phyloP scores from a whole-genome alignment of 148 eudicot species.

The Amaranthus palmeri region DNA sequence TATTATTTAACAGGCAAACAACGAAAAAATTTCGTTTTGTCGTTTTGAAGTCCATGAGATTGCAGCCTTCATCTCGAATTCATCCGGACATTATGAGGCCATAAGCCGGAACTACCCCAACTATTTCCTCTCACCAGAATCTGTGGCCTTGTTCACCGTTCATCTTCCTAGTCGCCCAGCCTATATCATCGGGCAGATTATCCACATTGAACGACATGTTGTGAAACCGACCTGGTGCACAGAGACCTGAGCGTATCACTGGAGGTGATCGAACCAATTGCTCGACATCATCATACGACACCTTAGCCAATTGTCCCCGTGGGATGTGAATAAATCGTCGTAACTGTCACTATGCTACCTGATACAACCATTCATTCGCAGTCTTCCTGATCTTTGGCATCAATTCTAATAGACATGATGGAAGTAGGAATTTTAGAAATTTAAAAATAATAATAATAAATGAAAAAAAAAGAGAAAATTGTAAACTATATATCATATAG shows the following conservation, averaged over 20 bases:
- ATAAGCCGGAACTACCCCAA: conserved; percentile 69
- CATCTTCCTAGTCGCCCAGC: conserved; percentile 63
- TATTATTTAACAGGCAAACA: conserved; percentile 58
- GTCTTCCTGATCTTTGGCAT: conserved; percentile 73
- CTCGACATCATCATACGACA: conserved; percentile 30
- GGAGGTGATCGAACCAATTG: conserved; percentile 30
- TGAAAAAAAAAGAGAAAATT: neutral
- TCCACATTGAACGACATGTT: conserved; percentile 71
- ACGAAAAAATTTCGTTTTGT: conserved; percentile 83
- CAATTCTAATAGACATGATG: conserved; percentile 55
- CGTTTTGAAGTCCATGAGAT: conserved; percentile 82
- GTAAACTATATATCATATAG: conserved; percentile 25
- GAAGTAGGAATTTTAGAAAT: conserved; percentile 35
- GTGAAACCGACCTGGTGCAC: conserved; percentile 37
- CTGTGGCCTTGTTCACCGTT: conserved; percentile 80
- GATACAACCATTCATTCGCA: conserved; percentile 57
- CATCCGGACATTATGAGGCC: conserved; percentile 83
- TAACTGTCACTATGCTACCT: conserved; percentile 90
- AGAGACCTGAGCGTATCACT: conserved; percentile 21
- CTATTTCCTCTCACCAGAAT: conserved; percentile 82
- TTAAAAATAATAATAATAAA: neutral
- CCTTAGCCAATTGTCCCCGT: conserved; percentile 38
- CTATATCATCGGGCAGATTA: conserved; percentile 84
- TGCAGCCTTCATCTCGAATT: conserved; percentile 84
- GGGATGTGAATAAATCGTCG: conserved; percentile 79